Evolutionary conservation across 768 basidiomycete genomes (phyloP).

Genomic region (Grammothele lineata): DNA sequence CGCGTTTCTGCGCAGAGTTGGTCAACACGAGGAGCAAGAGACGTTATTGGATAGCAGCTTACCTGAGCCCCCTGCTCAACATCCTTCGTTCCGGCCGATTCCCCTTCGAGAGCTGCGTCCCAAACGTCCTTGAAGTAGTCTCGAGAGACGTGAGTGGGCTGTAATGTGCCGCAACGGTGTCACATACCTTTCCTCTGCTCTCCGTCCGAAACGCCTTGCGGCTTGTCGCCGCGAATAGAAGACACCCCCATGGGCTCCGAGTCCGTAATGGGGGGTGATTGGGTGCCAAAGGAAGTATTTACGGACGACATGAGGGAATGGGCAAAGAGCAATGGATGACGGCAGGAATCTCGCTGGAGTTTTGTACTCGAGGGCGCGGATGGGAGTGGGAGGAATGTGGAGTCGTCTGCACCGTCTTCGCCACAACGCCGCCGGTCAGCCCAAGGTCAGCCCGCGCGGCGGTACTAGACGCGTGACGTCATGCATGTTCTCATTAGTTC

Average conservation of each 20-base stretch:
- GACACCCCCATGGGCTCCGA: conserved; percentile 45
- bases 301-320: conserved; percentile 16
- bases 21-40: too few species aligned
- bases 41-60: too few species aligned
- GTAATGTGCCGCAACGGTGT: too few species aligned
- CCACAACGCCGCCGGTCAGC: too few species aligned
- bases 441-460: too few species aligned
- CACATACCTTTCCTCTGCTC: conserved; percentile 43
- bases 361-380: too few species aligned
- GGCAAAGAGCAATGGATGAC: too few species aligned
- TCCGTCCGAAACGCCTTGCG: conserved; percentile 33
- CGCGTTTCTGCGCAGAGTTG: neutral
- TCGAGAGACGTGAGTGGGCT: neutral
- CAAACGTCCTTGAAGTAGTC: conserved; percentile 10
- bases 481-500: neutral
- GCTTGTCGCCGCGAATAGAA: conserved; percentile 31
- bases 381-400: neutral
- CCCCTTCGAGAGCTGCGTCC: too few species aligned
- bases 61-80: too few species aligned
- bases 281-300: conserved; percentile 36
- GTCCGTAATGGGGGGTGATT: conserved; percentile 54
- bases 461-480: neutral
- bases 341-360: too few species aligned
- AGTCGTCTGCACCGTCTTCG: too few species aligned
- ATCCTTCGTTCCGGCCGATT: too few species aligned